Evolutionary conservation across 257 asterid species (phyloP).

Genomic region (Solanum medicagineum): DNA sequence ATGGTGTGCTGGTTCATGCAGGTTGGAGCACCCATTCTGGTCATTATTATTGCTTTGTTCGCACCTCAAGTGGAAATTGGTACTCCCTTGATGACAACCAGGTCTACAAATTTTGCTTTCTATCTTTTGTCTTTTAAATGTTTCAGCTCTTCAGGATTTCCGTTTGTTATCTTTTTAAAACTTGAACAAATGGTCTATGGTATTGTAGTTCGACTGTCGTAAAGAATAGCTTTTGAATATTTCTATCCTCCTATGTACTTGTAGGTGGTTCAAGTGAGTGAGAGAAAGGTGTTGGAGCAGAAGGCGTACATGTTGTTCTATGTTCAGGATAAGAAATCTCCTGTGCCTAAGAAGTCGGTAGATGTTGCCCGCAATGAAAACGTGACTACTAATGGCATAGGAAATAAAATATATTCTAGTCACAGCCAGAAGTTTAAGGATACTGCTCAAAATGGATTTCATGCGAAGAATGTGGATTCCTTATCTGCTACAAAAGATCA

Average conservation of each 20-base stretch:
- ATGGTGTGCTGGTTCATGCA: slow-evolving; percentile 94
- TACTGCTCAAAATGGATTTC: slow-evolving; percentile 17
- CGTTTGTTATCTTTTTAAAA: neutral
- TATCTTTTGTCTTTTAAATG: neutral
- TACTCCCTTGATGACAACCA: slow-evolving; percentile 89
- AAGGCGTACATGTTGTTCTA: slow-evolving; percentile 96
- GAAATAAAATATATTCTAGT: slow-evolving; percentile 27
- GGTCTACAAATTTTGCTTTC: slow-evolving; percentile 31
- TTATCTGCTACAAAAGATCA: slow-evolving; percentile 15
- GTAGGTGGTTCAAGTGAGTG: slow-evolving; percentile 83
- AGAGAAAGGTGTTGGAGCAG: slow-evolving; percentile 74
- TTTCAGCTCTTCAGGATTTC: neutral
- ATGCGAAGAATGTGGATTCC: slow-evolving; percentile 18
- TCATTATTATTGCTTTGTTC: slow-evolving; percentile 94
- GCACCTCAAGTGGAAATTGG: slow-evolving; percentile 98
- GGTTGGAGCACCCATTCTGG: slow-evolving; percentile 98
- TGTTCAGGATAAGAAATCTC: slow-evolving; percentile 54
- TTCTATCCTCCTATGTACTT: neutral
- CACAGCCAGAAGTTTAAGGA: slow-evolving; percentile 22
- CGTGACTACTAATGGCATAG: slow-evolving; percentile 25
- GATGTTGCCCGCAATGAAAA: slow-evolving; percentile 31
- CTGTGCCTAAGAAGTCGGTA: slow-evolving; percentile 30
- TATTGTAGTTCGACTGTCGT: neutral
- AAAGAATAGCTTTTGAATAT: neutral
- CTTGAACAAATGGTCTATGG: neutral